These are phyloP conservation scores for Chytriomyces hyalinus DNA, from an alignment of 192 early-diverging fungal genomes.

Conservation along the genomic window DNA sequence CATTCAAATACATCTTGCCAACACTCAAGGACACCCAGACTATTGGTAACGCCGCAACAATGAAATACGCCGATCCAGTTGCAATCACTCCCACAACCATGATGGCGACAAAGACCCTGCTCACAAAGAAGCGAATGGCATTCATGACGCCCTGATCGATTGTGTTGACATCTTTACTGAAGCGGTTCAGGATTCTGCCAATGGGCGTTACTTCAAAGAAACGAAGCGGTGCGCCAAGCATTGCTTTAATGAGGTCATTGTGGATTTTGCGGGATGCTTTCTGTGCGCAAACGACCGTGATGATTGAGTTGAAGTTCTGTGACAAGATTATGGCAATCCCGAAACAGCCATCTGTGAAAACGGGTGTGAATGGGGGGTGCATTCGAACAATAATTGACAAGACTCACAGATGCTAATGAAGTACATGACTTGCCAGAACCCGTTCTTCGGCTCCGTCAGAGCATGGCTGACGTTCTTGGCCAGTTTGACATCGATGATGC, in stretches of 20 bases:
- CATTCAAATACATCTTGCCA: slow-evolving; percentile 61
- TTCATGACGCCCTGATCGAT: slow-evolving; percentile 45
- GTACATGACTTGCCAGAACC: neutral
- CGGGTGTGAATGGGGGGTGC: neutral
- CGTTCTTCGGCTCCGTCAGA: no score
- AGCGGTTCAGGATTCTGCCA: slow-evolving; percentile 82
- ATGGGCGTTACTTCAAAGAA: slow-evolving; percentile 77
- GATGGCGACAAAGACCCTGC: slow-evolving; percentile 19
- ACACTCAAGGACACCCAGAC: slow-evolving; percentile 41
- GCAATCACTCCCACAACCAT: slow-evolving; percentile 33
- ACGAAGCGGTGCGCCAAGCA: slow-evolving; percentile 50
- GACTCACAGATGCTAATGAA: slow-evolving; percentile 3
- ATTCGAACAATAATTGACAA: no score
- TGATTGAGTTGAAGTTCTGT: slow-evolving; percentile 24
- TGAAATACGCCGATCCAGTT: slow-evolving; percentile 69
- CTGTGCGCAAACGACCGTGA: neutral
- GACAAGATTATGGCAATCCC: slow-evolving; percentile 33
- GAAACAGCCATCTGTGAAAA: slow-evolving; percentile 28
- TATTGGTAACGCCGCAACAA: slow-evolving; percentile 42
- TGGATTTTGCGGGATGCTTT: slow-evolving; percentile 32
- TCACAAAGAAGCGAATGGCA: slow-evolving; percentile 23
- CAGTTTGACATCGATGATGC: neutral
- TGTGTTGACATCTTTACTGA: slow-evolving; percentile 81
- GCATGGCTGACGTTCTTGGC: no score
- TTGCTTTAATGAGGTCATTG: slow-evolving; percentile 34